Percentiles rank a stretch among this genome's conserved stretches.
These are phyloP conservation scores for Dictyostelium intermedium DNA, from an alignment of 78 protist species.

Conservation along the genomic window DNA sequence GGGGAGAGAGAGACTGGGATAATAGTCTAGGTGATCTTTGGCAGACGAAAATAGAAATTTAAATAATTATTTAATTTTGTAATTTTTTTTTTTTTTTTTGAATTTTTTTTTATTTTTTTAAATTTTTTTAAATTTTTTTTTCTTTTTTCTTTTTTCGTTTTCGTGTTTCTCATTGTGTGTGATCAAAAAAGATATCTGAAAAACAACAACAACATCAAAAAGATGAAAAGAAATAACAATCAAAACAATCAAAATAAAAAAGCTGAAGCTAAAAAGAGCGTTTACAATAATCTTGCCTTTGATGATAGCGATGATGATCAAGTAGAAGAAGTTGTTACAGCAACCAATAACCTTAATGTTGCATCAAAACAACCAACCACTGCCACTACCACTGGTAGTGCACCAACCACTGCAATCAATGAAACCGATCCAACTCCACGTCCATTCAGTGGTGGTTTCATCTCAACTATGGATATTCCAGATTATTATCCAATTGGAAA, in stretches of 20 bases:
- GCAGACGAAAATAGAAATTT: not conserved
- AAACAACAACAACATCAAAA: not conserved
- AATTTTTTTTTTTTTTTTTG: not conserved
- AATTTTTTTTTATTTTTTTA: not conserved
- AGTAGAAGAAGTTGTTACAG: not conserved
- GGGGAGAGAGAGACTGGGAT: no score
- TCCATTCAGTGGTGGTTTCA: slow-evolving; percentile 20
- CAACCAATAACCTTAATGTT: not conserved
- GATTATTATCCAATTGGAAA: slow-evolving; percentile 12
- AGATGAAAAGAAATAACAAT: slow-evolving; percentile 5
- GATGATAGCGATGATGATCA: slow-evolving; percentile 1
- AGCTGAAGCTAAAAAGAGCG: not conserved
- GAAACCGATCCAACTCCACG: slow-evolving; percentile 11
- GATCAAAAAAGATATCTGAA: not conserved
- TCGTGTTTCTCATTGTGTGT: not conserved
- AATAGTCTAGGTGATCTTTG: not conserved
- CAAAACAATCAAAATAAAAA: not conserved
- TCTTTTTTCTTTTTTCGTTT: not conserved
- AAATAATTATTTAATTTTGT: not conserved
- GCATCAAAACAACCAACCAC: not conserved
- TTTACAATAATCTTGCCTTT: not conserved
- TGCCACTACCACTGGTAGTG: not conserved
- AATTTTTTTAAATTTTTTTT: slow-evolving; percentile 1
- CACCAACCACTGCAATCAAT: not conserved
- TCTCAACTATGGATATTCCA: slow-evolving; percentile 4